Percentiles rank a stretch among this genome's conserved stretches.
These are phyloP conservation scores for Colletotrichum karsti DNA, from an alignment of 2,329 filamentous ascomycete species.

Conservation along the genomic window DNA sequence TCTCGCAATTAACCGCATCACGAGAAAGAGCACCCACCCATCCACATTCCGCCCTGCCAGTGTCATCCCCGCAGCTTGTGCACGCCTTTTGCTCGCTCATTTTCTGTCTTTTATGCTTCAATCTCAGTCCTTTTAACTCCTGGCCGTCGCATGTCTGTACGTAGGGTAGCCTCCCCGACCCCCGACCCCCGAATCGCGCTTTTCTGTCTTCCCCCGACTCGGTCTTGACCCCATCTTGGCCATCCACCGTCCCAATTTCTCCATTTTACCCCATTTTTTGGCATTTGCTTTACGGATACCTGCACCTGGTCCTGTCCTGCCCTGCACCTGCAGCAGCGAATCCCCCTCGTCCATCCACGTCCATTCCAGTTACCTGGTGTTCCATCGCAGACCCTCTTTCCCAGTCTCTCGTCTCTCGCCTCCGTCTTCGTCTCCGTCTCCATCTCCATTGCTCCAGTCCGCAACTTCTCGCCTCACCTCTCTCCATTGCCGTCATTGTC, in stretches of 20 bases:
- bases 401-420: conserved; percentile 14
- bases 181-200: background rate
- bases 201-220: conserved; percentile 1
- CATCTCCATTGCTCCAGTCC: background rate
- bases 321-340: background rate
- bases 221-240: background rate
- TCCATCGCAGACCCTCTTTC: conserved; percentile 22
- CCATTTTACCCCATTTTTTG: conserved; percentile 27
- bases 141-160: too few species aligned
- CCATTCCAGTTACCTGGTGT: conserved; percentile 24
- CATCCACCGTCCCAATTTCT: conserved; percentile 5
- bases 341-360: background rate
- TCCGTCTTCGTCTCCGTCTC: conserved; percentile 22
- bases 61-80: background rate
- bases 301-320: background rate
- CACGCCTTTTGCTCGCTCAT: background rate
- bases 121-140: background rate
- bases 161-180: background rate
- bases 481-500: background rate
- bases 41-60: background rate
- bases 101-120: background rate
- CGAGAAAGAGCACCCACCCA: background rate
- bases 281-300: too few species aligned
- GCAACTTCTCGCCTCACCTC: background rate
- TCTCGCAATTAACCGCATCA: background rate